Conservation (phyloP, 164 flowering plant genomes). For the Kalanchoe fedtschenkoi region DNA sequence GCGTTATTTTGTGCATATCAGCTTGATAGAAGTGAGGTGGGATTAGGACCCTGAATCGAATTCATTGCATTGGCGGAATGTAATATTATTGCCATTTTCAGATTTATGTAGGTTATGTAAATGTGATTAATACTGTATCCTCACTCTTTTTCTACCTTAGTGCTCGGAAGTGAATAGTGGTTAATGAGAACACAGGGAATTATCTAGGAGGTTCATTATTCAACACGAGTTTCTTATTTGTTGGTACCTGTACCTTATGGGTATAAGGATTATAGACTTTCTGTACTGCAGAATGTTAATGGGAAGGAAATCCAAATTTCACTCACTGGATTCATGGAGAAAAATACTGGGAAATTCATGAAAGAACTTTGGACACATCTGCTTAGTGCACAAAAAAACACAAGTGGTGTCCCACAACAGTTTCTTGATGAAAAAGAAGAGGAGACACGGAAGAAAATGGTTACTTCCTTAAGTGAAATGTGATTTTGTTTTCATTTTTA, state of each 20-base stretch:
- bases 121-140: too few species aligned
- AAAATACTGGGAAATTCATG: slow-evolving; percentile 94
- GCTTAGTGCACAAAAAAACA: slow-evolving; percentile 81
- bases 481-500: neutral
- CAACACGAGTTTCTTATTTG: neutral
- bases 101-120: too few species aligned
- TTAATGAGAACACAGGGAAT: too few species aligned
- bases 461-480: slow-evolving; percentile 10
- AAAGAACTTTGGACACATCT: slow-evolving; percentile 89
- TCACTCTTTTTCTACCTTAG: too few species aligned
- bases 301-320: slow-evolving; percentile 89
- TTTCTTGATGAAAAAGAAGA: slow-evolving; percentile 92
- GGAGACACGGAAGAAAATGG: slow-evolving; percentile 75
- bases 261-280: neutral
- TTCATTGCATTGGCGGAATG: too few species aligned
- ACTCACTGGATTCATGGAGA: slow-evolving; percentile 97
- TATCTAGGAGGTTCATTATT: too few species aligned
- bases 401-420: slow-evolving; percentile 93
- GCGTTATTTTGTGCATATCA: too few species aligned
- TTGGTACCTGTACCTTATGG: neutral
- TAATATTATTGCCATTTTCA: too few species aligned
- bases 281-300: slow-evolving; percentile 53
- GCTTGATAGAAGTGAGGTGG: neutral
- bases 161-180: too few species aligned
- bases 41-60: neutral